phyloP scores from a whole-genome alignment of 179 eudicot species.

The Beta corolliflora region DNA sequence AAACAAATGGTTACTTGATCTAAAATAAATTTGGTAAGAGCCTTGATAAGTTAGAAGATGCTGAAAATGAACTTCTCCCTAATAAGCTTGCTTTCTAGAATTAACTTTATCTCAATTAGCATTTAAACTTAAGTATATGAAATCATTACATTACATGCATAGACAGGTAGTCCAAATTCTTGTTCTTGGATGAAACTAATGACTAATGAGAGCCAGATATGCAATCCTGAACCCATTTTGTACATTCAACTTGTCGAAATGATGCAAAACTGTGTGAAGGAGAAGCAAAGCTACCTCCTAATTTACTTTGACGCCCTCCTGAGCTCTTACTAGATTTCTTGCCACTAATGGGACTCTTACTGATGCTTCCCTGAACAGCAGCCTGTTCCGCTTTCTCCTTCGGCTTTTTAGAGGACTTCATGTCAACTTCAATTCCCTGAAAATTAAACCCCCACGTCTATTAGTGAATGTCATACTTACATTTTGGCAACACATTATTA shows the following conservation, averaged over 20 bases:
- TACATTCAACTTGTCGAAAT: neutral
- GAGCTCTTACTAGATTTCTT: conserved; percentile 26
- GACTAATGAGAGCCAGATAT: neutral
- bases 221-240: neutral
- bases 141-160: neutral
- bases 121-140: neutral
- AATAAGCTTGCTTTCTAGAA: neutral
- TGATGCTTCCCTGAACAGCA: conserved; percentile 15
- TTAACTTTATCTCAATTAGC: neutral
- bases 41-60: neutral
- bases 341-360: conserved; percentile 13
- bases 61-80: neutral
- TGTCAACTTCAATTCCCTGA: conserved; percentile 13
- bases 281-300: conserved; percentile 14
- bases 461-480: neutral
- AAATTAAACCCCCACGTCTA: neutral
- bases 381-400: conserved; percentile 14
- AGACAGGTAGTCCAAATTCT: neutral
- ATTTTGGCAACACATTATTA: neutral
- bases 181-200: neutral
- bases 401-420: conserved; percentile 27
- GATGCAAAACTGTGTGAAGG: neutral
- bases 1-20: neutral
- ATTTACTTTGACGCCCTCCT: conserved; percentile 15
- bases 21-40: neutral